Evolutionary conservation across 2,329 filamentous ascomycete species (phyloP).

Genomic region (Paraphaeosphaeria sporulosa): DNA sequence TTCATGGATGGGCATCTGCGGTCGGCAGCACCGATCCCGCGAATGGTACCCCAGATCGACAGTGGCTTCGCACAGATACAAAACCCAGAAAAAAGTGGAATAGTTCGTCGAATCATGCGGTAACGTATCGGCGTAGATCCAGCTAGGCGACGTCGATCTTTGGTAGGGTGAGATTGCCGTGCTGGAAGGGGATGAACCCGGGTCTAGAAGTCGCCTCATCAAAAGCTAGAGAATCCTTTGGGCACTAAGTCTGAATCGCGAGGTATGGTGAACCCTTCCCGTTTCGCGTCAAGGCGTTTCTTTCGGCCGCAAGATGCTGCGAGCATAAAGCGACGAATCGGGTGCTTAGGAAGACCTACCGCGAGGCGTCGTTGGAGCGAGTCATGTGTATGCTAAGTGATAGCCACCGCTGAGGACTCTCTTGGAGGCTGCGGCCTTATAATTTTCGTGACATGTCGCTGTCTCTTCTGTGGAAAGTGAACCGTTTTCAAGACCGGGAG

Average conservation of each 20-base stretch:
- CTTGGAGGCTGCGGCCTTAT: neutral
- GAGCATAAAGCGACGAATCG: neutral
- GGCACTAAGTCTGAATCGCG: neutral
- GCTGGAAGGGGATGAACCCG: neutral
- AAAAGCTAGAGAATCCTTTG: neutral
- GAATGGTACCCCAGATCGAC: neutral
- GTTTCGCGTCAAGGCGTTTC: neutral
- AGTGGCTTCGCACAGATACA: neutral
- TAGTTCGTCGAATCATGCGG: neutral
- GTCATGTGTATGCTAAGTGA: neutral
- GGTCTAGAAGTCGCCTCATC: neutral
- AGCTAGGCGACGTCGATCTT: neutral
- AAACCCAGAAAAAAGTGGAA: neutral
- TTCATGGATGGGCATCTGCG: neutral
- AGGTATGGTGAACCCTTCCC: neutral
- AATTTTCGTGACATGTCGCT: neutral
- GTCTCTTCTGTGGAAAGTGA: neutral
- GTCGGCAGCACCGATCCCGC: neutral
- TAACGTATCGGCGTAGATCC: neutral
- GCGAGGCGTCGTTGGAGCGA: neutral
- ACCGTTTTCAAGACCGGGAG: neutral
- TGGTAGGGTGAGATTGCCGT: neutral
- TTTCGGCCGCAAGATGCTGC: neutral
- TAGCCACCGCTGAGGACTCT: neutral
- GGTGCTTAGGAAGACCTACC: neutral